Conservation (phyloP, 257 asterid genomes). For the Perilla frutescens region DNA sequence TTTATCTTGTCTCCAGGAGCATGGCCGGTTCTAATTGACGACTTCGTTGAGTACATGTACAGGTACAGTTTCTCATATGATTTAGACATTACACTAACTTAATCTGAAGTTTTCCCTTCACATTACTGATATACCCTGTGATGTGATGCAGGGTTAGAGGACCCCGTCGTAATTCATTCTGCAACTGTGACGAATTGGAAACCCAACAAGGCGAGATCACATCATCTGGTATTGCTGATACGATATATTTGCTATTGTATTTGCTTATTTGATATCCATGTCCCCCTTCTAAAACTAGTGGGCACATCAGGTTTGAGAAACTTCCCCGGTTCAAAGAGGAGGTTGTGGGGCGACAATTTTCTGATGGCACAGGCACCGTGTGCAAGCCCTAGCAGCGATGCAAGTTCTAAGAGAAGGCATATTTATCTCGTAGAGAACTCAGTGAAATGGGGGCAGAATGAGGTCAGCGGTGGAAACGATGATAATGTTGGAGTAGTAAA, state of each 20-base stretch:
- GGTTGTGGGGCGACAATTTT: conserved; percentile 42
- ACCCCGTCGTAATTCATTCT: conserved; percentile 43
- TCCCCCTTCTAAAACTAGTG: conserved; percentile 32
- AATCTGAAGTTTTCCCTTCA: neutral
- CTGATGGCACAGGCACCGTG: conserved; percentile 39
- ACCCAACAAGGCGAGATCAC: conserved; percentile 51
- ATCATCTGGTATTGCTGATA: conserved; percentile 42
- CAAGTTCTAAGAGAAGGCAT: conserved; percentile 53
- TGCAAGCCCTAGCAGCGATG: conserved; percentile 30
- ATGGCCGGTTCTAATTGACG: conserved; percentile 96
- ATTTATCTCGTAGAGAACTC: conserved; percentile 30
- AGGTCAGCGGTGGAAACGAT: conserved; percentile 26
- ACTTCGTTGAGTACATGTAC: conserved; percentile 94
- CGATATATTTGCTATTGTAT: neutral
- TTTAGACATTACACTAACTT: neutral
- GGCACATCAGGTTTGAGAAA: conserved; percentile 59
- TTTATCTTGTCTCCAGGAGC: conserved; percentile 68
- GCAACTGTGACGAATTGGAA: conserved; percentile 64
- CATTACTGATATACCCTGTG: neutral
- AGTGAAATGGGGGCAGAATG: conserved; percentile 40
- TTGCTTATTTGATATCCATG: neutral
- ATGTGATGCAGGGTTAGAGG: conserved; percentile 62
- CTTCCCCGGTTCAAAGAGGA: conserved; percentile 81
- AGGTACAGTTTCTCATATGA: conserved; percentile 54
- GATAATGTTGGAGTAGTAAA: conserved; percentile 42